Evolutionary conservation across 2,329 filamentous ascomycete species (phyloP).

Genomic region (Botrytis fragariae): DNA sequence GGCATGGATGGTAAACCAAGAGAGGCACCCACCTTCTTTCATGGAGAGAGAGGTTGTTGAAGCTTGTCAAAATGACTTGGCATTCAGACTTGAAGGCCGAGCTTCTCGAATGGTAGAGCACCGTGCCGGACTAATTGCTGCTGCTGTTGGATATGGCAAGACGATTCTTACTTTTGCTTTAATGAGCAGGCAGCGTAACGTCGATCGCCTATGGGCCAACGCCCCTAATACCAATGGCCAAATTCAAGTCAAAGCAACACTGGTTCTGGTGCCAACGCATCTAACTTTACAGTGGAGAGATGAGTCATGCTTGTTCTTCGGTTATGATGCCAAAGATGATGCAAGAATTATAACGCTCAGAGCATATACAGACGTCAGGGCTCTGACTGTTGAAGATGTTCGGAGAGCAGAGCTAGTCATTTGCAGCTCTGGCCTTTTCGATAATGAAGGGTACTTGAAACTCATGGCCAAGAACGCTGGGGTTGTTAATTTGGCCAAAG

Average conservation of each 20-base stretch:
- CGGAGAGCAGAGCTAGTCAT: conserved; percentile 7
- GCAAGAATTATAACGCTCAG: conserved; percentile 44
- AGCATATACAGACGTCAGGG: conserved; percentile 25
- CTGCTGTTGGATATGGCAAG: conserved; percentile 66
- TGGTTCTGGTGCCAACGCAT: conserved; percentile 57
- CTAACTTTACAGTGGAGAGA: conserved; percentile 56
- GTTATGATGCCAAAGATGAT: not conserved
- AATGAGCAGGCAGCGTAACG: not conserved
- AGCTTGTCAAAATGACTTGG: conserved; percentile 46
- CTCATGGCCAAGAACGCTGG: not conserved
- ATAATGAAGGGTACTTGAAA: not conserved
- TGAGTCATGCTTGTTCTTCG: conserved; percentile 45
- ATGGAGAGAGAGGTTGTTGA: conserved; percentile 57
- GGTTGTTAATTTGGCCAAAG: not conserved
- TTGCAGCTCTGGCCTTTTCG: not conserved
- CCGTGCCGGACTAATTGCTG: conserved; percentile 60
- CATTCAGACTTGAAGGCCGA: conserved; percentile 57
- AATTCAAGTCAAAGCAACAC: conserved; percentile 51
- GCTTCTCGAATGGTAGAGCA: conserved; percentile 44
- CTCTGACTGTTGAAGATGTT: not conserved
- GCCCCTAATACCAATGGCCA: not conserved
- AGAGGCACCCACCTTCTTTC: conserved; percentile 50
- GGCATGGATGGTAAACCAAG: conserved; percentile 58
- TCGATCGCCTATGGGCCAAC: conserved; percentile 1
- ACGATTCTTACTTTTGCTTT: conserved; percentile 51